Evolutionary conservation across 2,329 filamentous ascomycete genomes (phyloP).

Genomic region (Trichophyton equinum): DNA sequence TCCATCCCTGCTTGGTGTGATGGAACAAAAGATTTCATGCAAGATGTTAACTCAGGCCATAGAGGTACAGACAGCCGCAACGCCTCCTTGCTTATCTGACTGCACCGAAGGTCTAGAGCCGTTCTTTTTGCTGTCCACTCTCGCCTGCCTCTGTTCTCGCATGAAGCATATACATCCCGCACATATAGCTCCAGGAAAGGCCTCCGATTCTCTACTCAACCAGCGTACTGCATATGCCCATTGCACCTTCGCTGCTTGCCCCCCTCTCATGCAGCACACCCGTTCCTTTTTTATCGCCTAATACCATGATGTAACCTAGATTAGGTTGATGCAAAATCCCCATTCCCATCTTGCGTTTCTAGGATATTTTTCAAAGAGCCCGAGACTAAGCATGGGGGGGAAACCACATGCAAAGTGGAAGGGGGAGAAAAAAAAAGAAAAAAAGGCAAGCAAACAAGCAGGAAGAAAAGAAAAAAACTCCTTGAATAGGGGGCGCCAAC

Average conservation of each 20-base stretch:
- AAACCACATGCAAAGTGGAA: not conserved
- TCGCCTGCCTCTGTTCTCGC: not conserved
- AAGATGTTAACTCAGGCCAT: not conserved
- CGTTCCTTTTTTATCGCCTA: not conserved
- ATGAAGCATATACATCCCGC: not conserved
- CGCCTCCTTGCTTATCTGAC: not conserved
- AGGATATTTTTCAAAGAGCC: not conserved
- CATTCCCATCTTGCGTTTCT: not conserved
- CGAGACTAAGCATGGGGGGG: not conserved
- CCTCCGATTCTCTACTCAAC: not conserved
- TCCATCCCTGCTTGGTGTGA: constrained; percentile 2
- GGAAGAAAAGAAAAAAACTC: not conserved
- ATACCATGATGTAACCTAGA: not conserved
- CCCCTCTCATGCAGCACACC: not conserved
- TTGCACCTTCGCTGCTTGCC: not conserved
- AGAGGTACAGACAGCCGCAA: not conserved
- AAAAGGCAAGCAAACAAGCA: not conserved
- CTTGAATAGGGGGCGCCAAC: not conserved
- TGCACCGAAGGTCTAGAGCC: not conserved
- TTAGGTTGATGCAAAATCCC: constrained; percentile 2
- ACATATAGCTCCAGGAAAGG: not conserved
- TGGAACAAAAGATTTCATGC: constrained; percentile 1
- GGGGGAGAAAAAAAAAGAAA: not conserved
- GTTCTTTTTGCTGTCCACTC: not conserved
- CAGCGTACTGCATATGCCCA: not conserved